Conservation (phyloP, 768 basidiomycete species). For the Mycena latifolia region DNA sequence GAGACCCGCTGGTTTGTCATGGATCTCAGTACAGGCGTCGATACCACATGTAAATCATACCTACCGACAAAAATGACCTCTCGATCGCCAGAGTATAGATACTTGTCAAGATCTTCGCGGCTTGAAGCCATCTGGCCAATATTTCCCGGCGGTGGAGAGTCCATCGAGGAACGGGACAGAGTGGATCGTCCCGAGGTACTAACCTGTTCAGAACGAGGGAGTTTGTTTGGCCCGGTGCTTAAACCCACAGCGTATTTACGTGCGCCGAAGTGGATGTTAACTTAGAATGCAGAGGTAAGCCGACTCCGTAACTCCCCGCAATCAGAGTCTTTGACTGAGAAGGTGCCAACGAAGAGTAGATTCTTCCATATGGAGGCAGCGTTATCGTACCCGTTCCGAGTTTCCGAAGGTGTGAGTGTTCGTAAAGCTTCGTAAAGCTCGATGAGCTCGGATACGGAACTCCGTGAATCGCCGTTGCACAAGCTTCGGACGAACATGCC, state of each 20-base stretch:
- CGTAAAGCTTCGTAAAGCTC: too few species aligned
- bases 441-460: too few species aligned
- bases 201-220: too few species aligned
- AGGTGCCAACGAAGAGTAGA: neutral
- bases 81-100: constrained; percentile 30
- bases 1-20: constrained; percentile 57
- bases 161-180: neutral
- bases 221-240: neutral
- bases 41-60: neutral
- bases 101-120: neutral
- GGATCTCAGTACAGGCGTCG: constrained; percentile 31
- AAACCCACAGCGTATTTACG: too few species aligned
- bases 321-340: too few species aligned
- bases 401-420: too few species aligned
- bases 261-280: too few species aligned
- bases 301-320: neutral
- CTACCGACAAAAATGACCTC: constrained; percentile 46
- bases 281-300: too few species aligned
- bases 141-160: neutral
- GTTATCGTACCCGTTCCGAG: too few species aligned
- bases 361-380: neutral
- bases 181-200: neutral
- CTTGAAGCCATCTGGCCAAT: neutral
- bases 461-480: too few species aligned
- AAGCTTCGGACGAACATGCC: too few species aligned